A percentile compares a stretch with the other conserved stretches of the same genome.
Conservation (phyloP, 2,329 filamentous ascomycete genomes). For the Alternaria solani region DNA sequence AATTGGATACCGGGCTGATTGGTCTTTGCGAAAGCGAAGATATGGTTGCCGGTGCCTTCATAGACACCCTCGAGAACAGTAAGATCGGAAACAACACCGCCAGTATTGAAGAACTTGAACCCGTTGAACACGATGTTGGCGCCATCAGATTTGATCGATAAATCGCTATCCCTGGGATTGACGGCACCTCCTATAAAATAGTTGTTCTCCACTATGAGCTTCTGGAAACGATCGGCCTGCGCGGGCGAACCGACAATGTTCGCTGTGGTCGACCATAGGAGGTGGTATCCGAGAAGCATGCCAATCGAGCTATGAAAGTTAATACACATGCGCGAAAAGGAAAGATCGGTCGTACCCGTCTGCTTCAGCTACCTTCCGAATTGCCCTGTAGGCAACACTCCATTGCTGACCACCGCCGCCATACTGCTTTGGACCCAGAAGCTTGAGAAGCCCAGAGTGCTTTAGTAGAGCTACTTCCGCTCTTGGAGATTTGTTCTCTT, state of each 20-base stretch:
- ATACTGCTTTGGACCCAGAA: constrained; percentile 60
- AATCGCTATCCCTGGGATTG: constrained; percentile 69
- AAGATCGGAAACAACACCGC: constrained; percentile 70
- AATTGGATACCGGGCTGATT: constrained; percentile 66
- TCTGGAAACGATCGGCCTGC: constrained; percentile 65
- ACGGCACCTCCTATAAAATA: constrained; percentile 71
- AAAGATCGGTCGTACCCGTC: constrained; percentile 59
- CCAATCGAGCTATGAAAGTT: constrained; percentile 59
- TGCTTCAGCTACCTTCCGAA: constrained; percentile 69
- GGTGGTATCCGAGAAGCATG: constrained; percentile 71
- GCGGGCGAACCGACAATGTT: constrained; percentile 67
- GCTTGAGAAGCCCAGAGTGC: constrained; percentile 59
- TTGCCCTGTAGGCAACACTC: constrained; percentile 65
- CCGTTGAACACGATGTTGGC: constrained; percentile 67
- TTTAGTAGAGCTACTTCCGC: constrained; percentile 63
- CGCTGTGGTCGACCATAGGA: constrained; percentile 69
- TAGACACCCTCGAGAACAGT: constrained; percentile 70
- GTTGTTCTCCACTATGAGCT: constrained; percentile 69
- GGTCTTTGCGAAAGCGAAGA: constrained; percentile 69
- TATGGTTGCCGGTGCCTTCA: constrained; percentile 66
- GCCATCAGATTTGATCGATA: constrained; percentile 64
- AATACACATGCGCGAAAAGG: background rate
- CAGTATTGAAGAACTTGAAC: constrained; percentile 72
- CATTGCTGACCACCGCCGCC: constrained; percentile 63
- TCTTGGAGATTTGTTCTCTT: constrained; percentile 61